Base-by-base conservation (phyloP, 805 yeast species). In the Starmerella asiatica region DNA sequence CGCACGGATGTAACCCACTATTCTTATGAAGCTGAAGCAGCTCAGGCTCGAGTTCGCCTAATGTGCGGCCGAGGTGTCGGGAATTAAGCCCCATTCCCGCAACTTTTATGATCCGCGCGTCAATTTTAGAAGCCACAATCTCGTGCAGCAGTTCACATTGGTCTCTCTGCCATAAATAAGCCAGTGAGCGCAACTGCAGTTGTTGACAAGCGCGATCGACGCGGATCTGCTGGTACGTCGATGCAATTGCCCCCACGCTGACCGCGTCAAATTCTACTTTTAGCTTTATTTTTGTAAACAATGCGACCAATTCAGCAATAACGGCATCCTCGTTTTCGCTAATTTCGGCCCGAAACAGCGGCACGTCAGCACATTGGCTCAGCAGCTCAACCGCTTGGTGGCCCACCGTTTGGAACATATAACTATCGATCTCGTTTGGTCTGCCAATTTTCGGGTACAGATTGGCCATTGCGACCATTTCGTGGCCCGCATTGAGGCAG, bases 331-430 rank as follows among this genome's bases (percentile, higher is more conserved):
- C 59, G 0, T 93, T 79, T 0, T 93, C 91, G 7, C 46, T 48
- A 26, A 88, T 83, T 12, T 67, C 65, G 5, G 70, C 73, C 37
- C 94, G 62, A 53, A 77, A 84, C 56, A 91, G 60, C 0, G 98
- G 97, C 1, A 80, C 73, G 6, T 75, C 86, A 31, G 81, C 62
- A 52, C 94, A 81, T 44, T 76, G 67, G 3, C 70, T 62, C 53
- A 86, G 83, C 38, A 63, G 58, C 0, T 71, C 68, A 2, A 91
- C 66, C 3, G 80, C 72, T 46, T 79, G 82, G 57, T 81, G 91
- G 0, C 98, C 98, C 6, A 91, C 97, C 0, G 98, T 91, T 60
- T 91, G 98, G 59, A 82, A 91, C 98, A 91, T 91, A 55, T 79
- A 88, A 39, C 94, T 82, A 57, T 91, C 96, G 39, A 91, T 62